Evolutionary conservation across 805 yeast genomes (phyloP), one percentile per base, ranked within the genome.

Genomic region (Candida glaebosa): DNA sequence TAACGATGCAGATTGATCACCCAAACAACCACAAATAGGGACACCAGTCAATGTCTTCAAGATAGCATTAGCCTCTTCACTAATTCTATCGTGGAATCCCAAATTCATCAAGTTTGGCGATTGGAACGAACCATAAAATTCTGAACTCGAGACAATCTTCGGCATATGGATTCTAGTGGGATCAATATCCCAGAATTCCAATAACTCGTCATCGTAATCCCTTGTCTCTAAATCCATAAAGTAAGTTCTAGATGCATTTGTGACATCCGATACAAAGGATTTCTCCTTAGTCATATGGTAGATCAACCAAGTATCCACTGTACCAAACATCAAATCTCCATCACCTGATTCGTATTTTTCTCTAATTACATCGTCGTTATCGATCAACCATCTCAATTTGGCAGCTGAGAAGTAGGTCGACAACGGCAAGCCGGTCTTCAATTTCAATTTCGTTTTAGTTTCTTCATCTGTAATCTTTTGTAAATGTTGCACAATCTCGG

Each of bases 251-350:
- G 93, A 81, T 12, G 97, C 97, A 61, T 90, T 90, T 40, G 96
- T 82, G 19, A 89, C 82, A 63, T 90, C 98, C 1, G 96, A 81
- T 36, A 86, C 83, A 58, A 78, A 87, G 0, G 82, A 61, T 39
- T 76, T 73, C 54, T 83, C 83, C 53, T 73, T 71, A 24, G 96
- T 85, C 60, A 90, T 68, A 57, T 88, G 84, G 65, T 86, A 87
- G 46, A 90, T 80, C 47, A 90, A 75, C 98, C 98, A 90, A 15
- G 96, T 81, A 63, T 90, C 98, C 34, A 91, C 84, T 19, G 97
- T 90, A 44, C 96, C 96, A 58, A 89, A 89, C 84, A 87, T 84
- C 55, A 89, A 71, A 57, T 76, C 76, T 15, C 74, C 72, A 38
- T 84, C 84, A 38, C 89, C 91, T 34, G 70, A 67, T 41, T 84